A percentile compares a stretch with the other conserved stretches of the same genome.
Evolutionary conservation across 2,329 filamentous ascomycete genomes (phyloP).

Genomic region (Thermothelomyces thermophilus): DNA sequence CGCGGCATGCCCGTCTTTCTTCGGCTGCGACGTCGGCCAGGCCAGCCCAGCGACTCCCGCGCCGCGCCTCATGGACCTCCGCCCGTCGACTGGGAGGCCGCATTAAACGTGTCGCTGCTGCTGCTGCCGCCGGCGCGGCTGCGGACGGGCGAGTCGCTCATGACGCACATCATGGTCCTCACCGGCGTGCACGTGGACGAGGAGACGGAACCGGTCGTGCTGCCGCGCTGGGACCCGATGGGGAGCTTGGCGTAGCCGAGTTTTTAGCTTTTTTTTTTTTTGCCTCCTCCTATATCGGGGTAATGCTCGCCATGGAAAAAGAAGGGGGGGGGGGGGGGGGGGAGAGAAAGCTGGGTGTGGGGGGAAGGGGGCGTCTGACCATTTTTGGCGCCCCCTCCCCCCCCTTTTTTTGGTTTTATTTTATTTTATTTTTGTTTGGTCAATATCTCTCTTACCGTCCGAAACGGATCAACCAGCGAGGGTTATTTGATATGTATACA

Average conservation of each 20-base stretch:
- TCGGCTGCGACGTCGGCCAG: constrained; percentile 77
- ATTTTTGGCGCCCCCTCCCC: too few species aligned
- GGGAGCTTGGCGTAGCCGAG: constrained; percentile 48
- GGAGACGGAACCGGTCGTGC: constrained; percentile 52
- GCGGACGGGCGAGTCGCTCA: constrained; percentile 26
- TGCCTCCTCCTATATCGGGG: background rate
- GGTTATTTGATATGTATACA: too few species aligned
- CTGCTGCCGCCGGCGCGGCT: too few species aligned
- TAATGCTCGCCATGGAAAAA: too few species aligned
- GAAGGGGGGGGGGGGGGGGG: too few species aligned
- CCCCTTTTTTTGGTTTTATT: too few species aligned
- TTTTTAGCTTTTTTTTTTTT: background rate
- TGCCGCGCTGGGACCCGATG: constrained; percentile 78
- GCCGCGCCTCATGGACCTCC: constrained; percentile 75
- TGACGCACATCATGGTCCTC: constrained; percentile 7
- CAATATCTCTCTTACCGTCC: too few species aligned
- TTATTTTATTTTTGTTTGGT: too few species aligned
- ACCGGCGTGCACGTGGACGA: constrained; percentile 69
- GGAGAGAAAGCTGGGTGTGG: too few species aligned
- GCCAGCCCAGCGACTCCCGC: constrained; percentile 60
- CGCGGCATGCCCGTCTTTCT: constrained; percentile 81
- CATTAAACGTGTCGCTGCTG: constrained; percentile 72
- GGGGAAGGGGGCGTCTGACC: too few species aligned
- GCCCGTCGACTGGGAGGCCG: constrained; percentile 69
- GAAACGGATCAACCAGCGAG: too few species aligned